Base-by-base conservation (phyloP, 331 rosid genomes). In the Saraca asoca region DNA sequence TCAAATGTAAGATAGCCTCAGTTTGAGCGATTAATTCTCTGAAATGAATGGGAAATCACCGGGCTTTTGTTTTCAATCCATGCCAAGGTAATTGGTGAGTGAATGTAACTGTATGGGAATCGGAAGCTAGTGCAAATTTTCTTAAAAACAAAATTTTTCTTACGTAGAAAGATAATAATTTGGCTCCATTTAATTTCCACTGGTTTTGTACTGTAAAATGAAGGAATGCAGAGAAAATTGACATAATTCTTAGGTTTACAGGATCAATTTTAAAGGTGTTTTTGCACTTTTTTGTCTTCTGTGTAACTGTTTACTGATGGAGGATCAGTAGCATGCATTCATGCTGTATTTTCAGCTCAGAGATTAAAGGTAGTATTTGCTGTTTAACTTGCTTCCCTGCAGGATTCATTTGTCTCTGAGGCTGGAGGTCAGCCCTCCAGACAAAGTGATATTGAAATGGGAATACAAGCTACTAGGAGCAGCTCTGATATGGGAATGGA, bases 381-480 rank as follows among this genome's bases (percentile, higher is more conserved):
- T 71, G 54, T 44, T 51, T 38, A 9, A n/a, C 46, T 56, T 43
- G 55, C 8, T 66, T 43, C 73, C 64, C 70, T 76, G 62, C 72
- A 87, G 98, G 96, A 93, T 82, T 89, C 96, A 5, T 93, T 87
- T 71, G 88, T 72, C 69, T 58, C 78, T 37, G 88, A 87, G 70
- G 85, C 70, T 64, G 81, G 38, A 68, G 88, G 79, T 1, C 92
- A 74, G 53, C 86, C 94, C 79, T 85, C 91, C 1, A 81, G 91
- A 79, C 82, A 75, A 78, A 69, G 63, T 71, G 98, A 93, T 78
- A 75, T 93, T 24, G 98, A 93, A 79, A 89, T 87, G 95, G 98
- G 96, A 72, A 81, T 75, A 51, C 95, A 72, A 54, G 77, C 58
- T 60, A 75, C 76, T 0, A 70, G 68, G 35, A 78, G 79, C 80